Conservation (phyloP, 2,329 filamentous ascomycete genomes). For the Curvularia lunata region DNA sequence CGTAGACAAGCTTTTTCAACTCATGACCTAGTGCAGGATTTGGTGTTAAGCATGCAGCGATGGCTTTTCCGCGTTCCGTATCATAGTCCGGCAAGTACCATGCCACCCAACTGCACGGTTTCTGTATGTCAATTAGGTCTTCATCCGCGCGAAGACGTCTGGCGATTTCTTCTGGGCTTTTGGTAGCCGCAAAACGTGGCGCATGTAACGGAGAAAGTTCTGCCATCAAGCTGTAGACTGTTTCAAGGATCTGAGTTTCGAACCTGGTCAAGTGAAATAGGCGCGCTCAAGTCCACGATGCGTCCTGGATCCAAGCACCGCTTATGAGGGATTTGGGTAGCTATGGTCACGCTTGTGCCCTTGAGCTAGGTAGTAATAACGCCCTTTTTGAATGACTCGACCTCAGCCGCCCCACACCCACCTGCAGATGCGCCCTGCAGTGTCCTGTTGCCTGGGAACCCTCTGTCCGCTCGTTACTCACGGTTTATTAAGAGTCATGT, state of each 20-base stretch:
- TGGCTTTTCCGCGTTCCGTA: background rate
- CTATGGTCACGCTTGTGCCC: too few species aligned
- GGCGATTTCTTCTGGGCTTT: constrained; percentile 6
- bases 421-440: background rate
- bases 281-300: too few species aligned
- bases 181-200: constrained; percentile 9
- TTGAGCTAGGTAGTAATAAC: too few species aligned
- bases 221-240: background rate
- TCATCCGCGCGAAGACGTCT: constrained; percentile 14
- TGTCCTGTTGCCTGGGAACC: background rate
- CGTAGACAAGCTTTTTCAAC: constrained; percentile 7
- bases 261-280: background rate
- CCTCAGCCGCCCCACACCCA: background rate
- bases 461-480: background rate
- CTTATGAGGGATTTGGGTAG: too few species aligned
- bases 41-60: constrained; percentile 3
- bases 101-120: constrained; percentile 17
- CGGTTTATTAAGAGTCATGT: background rate
- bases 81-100: constrained; percentile 13
- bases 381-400: background rate
- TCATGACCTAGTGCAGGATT: background rate
- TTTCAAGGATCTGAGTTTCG: background rate
- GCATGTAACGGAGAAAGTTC: constrained; percentile 6
- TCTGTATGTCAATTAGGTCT: constrained; percentile 7
- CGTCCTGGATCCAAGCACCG: too few species aligned